These are phyloP conservation scores for Colletotrichum liaoningense DNA, from an alignment of 2,329 filamentous ascomycete species.

Conservation along the genomic window DNA sequence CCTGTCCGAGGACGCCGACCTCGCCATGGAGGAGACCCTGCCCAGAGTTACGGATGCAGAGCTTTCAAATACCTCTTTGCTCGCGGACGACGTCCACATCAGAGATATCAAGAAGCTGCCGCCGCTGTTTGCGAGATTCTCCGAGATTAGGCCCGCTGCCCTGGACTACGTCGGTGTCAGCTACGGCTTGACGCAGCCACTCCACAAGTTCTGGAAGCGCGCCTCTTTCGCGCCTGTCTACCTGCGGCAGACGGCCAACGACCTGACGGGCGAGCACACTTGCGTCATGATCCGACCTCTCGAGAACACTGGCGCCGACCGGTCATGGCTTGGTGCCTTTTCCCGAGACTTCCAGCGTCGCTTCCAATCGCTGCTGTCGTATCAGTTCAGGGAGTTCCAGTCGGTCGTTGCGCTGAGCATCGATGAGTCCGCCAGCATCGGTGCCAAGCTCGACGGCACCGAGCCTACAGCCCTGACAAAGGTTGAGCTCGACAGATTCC, in stretches of 20 bases:
- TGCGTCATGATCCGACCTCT: slow-evolving; percentile 96
- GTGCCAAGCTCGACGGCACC: slow-evolving; percentile 72
- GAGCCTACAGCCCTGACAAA: slow-evolving; percentile 73
- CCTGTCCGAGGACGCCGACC: slow-evolving; percentile 77
- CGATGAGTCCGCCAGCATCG: slow-evolving; percentile 83
- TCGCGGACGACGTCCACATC: slow-evolving; percentile 89
- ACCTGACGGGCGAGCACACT: slow-evolving; percentile 96
- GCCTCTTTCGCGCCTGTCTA: slow-evolving; percentile 90
- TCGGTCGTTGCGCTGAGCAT: slow-evolving; percentile 85
- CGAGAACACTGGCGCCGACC: slow-evolving; percentile 73
- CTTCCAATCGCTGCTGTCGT: slow-evolving; percentile 91
- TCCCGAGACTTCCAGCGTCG: slow-evolving; percentile 92
- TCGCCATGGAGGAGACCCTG: slow-evolving; percentile 71
- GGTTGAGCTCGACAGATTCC: slow-evolving; percentile 77
- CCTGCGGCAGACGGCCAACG: slow-evolving; percentile 93
- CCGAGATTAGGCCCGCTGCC: slow-evolving; percentile 80
- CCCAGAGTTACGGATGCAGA: slow-evolving; percentile 85
- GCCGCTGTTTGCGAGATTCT: slow-evolving; percentile 88
- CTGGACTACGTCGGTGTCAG: slow-evolving; percentile 97
- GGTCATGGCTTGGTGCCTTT: slow-evolving; percentile 90
- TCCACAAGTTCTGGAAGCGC: slow-evolving; percentile 98
- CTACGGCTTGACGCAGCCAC: slow-evolving; percentile 86
- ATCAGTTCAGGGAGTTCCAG: slow-evolving; percentile 88
- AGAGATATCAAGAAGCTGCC: slow-evolving; percentile 93
- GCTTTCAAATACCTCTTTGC: slow-evolving; percentile 78